Conservation (phyloP, 352 stramenopile genomes). For the Phytophthora tentaculata region DNA sequence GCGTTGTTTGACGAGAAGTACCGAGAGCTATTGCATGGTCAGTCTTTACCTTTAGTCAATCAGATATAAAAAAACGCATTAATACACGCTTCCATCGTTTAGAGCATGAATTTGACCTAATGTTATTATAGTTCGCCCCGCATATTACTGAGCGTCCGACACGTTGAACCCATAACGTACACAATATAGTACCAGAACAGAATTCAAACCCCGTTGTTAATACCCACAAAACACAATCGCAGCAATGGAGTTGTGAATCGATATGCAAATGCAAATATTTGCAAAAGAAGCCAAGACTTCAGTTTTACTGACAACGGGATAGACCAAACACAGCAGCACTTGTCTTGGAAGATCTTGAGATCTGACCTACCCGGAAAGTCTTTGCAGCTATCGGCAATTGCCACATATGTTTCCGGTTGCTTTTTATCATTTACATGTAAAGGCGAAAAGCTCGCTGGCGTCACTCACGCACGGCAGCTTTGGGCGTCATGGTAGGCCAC, state of each 20-base stretch:
- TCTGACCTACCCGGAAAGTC: constrained; percentile 16
- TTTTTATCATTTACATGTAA: constrained; percentile 18
- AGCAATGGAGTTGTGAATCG: too few species aligned
- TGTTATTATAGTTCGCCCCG: too few species aligned
- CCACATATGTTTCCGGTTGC: constrained; percentile 22
- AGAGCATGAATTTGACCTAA: too few species aligned
- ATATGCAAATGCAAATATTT: too few species aligned
- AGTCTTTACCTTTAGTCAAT: too few species aligned
- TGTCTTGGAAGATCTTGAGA: constrained; percentile 33
- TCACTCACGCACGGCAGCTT: constrained; percentile 14
- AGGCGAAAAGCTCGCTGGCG: constrained; percentile 13
- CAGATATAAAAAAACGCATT: too few species aligned
- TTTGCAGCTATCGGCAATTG: constrained; percentile 10
- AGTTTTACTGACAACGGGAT: constrained; percentile 39
- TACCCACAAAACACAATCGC: constrained; percentile 18
- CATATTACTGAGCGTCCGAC: constrained; percentile 61
- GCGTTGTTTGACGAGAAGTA: too few species aligned
- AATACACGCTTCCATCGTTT: too few species aligned
- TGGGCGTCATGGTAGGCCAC: background rate
- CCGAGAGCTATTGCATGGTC: too few species aligned
- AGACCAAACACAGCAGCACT: constrained; percentile 52
- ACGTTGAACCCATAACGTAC: too few species aligned
- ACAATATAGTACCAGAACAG: constrained; percentile 32
- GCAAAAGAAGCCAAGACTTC: too few species aligned
- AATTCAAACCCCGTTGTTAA: constrained; percentile 57